These are phyloP conservation scores for Vararia minispora DNA, from an alignment of 768 basidiomycete genomes.

Conservation along the genomic window DNA sequence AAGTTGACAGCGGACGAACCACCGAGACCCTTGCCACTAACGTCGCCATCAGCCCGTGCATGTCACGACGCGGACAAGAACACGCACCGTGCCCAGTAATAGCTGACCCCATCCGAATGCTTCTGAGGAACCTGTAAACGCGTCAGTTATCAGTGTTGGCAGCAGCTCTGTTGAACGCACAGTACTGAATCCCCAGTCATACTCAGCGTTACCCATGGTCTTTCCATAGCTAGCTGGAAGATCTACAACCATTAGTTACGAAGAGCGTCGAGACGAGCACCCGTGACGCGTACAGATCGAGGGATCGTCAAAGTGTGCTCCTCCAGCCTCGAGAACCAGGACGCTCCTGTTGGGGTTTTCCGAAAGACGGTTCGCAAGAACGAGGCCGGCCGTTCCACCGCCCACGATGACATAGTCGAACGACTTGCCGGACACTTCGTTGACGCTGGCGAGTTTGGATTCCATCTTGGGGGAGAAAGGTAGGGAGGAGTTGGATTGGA, in stretches of 20 bases:
- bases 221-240: conserved; percentile 2
- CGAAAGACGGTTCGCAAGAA: conserved; percentile 25
- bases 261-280: neutral
- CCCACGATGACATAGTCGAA: conserved; percentile 5
- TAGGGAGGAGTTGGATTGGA: too few species aligned
- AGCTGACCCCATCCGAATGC: neutral
- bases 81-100: neutral
- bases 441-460: neutral
- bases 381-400: conserved; percentile 22
- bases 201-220: conserved; percentile 1
- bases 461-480: too few species aligned
- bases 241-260: neutral
- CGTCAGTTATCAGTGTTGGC: too few species aligned
- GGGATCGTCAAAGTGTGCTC: conserved; percentile 8
- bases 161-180: neutral
- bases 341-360: conserved; percentile 23
- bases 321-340: conserved; percentile 21
- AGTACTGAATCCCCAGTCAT: conserved; percentile 3
- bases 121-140: conserved; percentile 4
- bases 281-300: conserved; percentile 1
- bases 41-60: too few species aligned
- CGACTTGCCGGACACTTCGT: conserved; percentile 1
- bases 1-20: conserved; percentile 6
- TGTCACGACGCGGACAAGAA: neutral
- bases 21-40: conserved; percentile 8